Percentiles rank a stretch among this genome's conserved stretches.
Evolutionary conservation across 805 yeast genomes (phyloP).

Genomic region (Ogataea corticis): DNA sequence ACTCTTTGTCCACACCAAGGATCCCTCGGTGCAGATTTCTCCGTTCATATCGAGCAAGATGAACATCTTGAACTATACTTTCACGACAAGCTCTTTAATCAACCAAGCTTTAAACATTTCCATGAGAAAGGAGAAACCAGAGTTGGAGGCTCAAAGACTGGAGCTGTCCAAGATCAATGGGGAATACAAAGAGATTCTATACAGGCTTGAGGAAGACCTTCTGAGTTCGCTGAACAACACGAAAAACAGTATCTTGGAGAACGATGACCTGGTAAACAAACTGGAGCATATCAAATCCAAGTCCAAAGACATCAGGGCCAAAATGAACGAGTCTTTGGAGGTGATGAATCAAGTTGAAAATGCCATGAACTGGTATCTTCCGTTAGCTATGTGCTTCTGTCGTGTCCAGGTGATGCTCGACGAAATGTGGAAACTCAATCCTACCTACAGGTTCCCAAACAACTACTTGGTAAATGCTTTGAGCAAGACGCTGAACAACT

Average conservation of each 20-base stretch:
- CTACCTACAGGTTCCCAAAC: slow-evolving; percentile 61
- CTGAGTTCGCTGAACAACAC: slow-evolving; percentile 57
- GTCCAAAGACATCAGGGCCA: slow-evolving; percentile 50
- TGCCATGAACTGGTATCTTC: slow-evolving; percentile 46
- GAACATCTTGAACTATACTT: slow-evolving; percentile 64
- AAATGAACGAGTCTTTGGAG: slow-evolving; percentile 52
- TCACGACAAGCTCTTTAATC: slow-evolving; percentile 68
- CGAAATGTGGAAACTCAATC: slow-evolving; percentile 40
- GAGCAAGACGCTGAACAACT: slow-evolving; percentile 22
- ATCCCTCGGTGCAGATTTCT: slow-evolving; percentile 46
- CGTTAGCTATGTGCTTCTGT: slow-evolving; percentile 59
- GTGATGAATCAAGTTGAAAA: slow-evolving; percentile 57
- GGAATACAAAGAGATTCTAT: slow-evolving; percentile 56
- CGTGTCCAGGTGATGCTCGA: slow-evolving; percentile 49
- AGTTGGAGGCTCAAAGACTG: slow-evolving; percentile 56
- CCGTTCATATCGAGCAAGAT: slow-evolving; percentile 64
- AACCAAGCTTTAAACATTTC: slow-evolving; percentile 60
- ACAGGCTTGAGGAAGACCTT: slow-evolving; percentile 57
- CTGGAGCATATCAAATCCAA: slow-evolving; percentile 69
- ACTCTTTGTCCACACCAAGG: slow-evolving; percentile 61
- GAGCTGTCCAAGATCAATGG: slow-evolving; percentile 57
- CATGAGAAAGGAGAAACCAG: slow-evolving; percentile 60
- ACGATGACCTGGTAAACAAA: slow-evolving; percentile 56
- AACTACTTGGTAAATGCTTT: slow-evolving; percentile 42
- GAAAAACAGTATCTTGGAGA: slow-evolving; percentile 65